phyloP scores from a whole-genome alignment of 2,329 filamentous ascomycete genomes.

The Scedosporium apiospermum region DNA sequence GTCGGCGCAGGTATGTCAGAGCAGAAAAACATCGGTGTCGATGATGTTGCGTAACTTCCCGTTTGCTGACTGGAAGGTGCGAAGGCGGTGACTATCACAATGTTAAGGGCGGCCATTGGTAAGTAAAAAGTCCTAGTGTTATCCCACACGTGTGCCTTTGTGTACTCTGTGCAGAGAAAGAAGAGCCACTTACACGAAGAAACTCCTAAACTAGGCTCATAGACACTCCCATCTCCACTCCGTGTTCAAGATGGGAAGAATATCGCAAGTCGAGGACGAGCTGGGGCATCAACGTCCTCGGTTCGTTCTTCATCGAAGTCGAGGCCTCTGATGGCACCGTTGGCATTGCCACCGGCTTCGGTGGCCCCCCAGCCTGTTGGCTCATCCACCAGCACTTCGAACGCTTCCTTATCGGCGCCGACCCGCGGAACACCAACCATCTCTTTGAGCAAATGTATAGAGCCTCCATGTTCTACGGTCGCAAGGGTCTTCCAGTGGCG shows the following conservation, averaged over 20 bases:
- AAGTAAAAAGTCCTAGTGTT: slow-evolving; percentile 14
- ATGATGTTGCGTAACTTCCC: not conserved
- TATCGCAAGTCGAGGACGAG: slow-evolving; percentile 82
- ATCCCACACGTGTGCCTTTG: too few species aligned
- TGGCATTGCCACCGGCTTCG: slow-evolving; percentile 89
- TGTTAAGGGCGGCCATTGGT: slow-evolving; percentile 66
- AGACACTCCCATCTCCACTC: slow-evolving; percentile 84
- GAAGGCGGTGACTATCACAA: slow-evolving; percentile 84
- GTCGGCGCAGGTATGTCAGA: slow-evolving; percentile 35
- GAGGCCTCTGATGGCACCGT: slow-evolving; percentile 86
- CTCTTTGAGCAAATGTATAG: slow-evolving; percentile 97
- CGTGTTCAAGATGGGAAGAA: slow-evolving; percentile 81
- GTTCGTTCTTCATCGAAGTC: slow-evolving; percentile 85
- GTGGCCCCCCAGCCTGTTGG: slow-evolving; percentile 90
- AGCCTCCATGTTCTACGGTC: slow-evolving; percentile 90
- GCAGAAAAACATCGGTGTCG: not conserved
- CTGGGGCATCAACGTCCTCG: slow-evolving; percentile 93
- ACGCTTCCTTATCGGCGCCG: slow-evolving; percentile 79
- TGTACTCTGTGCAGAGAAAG: not conserved
- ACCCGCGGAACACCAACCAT: slow-evolving; percentile 83
- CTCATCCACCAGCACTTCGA: slow-evolving; percentile 89
- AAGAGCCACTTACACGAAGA: not conserved
- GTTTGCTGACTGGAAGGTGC: slow-evolving; percentile 14
- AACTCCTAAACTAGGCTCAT: slow-evolving; percentile 59
- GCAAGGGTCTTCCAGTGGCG: slow-evolving; percentile 81